These are phyloP conservation scores for Fragaria nilgerrensis DNA, from an alignment of 306 rosid genomes.

Conservation along the genomic window DNA sequence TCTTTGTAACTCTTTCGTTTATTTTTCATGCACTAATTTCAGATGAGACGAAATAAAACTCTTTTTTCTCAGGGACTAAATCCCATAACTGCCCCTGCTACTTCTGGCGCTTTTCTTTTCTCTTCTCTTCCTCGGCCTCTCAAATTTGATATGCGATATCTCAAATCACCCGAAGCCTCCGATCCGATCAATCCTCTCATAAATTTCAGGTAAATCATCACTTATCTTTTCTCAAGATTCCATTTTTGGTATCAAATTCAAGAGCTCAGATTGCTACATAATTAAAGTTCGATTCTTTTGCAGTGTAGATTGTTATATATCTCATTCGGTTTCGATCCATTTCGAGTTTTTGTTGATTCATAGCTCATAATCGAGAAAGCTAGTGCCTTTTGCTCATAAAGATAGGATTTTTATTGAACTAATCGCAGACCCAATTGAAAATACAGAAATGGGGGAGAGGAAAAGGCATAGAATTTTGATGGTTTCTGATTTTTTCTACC, in stretches of 20 bases:
- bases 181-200: not conserved
- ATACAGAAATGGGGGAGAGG: slow-evolving; percentile 45
- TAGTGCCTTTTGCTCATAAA: not conserved
- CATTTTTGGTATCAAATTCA: not conserved
- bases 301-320: not conserved
- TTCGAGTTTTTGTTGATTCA: not conserved
- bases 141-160: not conserved
- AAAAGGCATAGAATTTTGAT: slow-evolving; percentile 62
- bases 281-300: not conserved
- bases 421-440: slow-evolving; percentile 27
- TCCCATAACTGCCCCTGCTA: not conserved
- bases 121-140: not conserved
- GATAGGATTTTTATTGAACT: not conserved
- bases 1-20: not conserved
- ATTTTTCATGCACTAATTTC: too few relatives aligned
- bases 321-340: not conserved
- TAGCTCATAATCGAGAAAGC: not conserved
- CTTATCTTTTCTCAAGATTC: not conserved
- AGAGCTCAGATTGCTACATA: not conserved
- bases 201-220: not conserved
- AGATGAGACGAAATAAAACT: too few relatives aligned
- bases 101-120: not conserved
- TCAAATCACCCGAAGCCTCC: not conserved
- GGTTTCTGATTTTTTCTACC: slow-evolving; percentile 96
- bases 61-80: too few relatives aligned